phyloP scores from a whole-genome alignment of 2,329 filamentous ascomycete species.

The Verticillium alfalfae region DNA sequence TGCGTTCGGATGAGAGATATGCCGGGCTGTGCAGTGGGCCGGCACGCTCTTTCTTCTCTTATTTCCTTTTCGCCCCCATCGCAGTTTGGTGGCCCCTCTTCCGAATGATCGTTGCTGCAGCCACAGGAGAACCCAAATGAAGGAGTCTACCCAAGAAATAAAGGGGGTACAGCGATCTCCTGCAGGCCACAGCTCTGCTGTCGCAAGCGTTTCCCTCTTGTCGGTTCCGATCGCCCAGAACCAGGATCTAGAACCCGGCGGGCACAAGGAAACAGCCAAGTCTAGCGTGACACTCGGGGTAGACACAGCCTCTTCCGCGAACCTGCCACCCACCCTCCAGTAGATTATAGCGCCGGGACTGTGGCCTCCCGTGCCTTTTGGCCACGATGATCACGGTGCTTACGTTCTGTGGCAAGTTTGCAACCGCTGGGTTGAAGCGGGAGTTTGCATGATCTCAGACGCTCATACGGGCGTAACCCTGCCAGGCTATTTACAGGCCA shows the following conservation, averaged over 20 bases:
- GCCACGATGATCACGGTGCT: neutral
- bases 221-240: neutral
- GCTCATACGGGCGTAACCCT: neutral
- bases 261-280: neutral
- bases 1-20: neutral
- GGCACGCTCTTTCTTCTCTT: neutral
- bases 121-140: neutral
- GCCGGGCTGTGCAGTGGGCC: neutral
- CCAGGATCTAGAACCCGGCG: neutral
- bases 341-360: neutral
- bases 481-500: neutral
- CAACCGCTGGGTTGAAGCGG: neutral
- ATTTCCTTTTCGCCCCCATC: neutral
- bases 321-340: neutral
- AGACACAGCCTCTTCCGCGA: neutral
- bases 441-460: conserved; percentile 2
- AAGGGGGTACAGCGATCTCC: neutral
- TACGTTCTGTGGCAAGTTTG: neutral
- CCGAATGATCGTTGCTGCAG: neutral
- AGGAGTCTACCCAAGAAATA: neutral
- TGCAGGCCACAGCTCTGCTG: neutral
- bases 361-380: neutral
- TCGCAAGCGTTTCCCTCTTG: neutral
- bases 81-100: neutral
- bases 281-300: neutral